Conservation (phyloP, 2,329 filamentous ascomycete genomes). For the Calonectria ilicicola region DNA sequence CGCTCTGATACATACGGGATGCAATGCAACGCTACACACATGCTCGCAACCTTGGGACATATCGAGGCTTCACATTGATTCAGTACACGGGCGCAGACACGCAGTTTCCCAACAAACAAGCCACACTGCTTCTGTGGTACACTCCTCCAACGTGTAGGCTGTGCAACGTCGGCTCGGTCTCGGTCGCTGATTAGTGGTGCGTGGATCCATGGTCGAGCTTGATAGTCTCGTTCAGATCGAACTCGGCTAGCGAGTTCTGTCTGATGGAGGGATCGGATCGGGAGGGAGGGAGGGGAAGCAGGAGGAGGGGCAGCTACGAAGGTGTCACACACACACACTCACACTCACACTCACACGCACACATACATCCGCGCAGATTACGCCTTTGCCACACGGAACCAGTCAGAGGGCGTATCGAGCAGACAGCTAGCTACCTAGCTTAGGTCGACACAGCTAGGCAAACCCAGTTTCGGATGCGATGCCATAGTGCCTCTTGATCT, state of each 20-base stretch:
- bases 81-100: background rate
- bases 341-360: background rate
- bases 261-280: constrained; percentile 4
- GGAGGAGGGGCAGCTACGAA: background rate
- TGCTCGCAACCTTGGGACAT: background rate
- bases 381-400: background rate
- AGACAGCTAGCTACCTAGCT: background rate
- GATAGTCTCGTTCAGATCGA: constrained; percentile 2
- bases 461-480: constrained; percentile 3
- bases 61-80: constrained; percentile 3
- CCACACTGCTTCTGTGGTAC: background rate
- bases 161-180: background rate
- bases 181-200: background rate
- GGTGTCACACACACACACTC: constrained; percentile 1
- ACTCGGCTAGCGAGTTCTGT: background rate
- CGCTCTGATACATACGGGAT: constrained; percentile 16
- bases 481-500: background rate
- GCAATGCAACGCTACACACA: constrained; percentile 13
- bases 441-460: background rate
- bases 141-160: background rate
- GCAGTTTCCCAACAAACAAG: constrained; percentile 12
- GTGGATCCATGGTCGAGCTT: background rate
- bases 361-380: background rate
- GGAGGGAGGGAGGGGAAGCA: background rate
- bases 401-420: background rate